Conservation (phyloP, 179 eudicot genomes). For the Heliamphora pulchella region DNA sequence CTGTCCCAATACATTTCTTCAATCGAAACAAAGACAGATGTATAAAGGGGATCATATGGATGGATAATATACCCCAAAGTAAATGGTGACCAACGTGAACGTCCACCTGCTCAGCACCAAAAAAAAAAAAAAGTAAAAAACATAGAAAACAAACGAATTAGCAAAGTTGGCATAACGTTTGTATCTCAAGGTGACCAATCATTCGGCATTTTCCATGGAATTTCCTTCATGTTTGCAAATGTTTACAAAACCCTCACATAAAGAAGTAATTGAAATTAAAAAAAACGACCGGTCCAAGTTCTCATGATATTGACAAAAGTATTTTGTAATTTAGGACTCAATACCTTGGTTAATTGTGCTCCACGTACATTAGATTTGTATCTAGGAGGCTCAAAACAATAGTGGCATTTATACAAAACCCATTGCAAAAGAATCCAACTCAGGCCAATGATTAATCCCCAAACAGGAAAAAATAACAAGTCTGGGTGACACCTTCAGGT, state of each 20-base stretch:
- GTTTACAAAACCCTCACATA: background rate
- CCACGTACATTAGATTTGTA: background rate
- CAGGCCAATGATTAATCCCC: background rate
- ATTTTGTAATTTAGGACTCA: background rate
- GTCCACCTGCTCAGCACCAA: conserved; percentile 72
- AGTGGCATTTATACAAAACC: background rate
- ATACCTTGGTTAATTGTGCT: background rate
- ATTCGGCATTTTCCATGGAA: background rate
- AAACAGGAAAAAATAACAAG: background rate
- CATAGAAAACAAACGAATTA: background rate
- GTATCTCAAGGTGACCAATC: background rate
- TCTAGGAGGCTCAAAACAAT: background rate
- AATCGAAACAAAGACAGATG: background rate
- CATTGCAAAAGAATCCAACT: conserved; percentile 8
- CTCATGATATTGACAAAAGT: background rate
- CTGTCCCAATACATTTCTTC: no score
- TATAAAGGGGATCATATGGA: conserved; percentile 11
- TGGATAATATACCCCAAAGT: conserved; percentile 73
- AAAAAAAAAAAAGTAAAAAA: conserved; percentile 9
- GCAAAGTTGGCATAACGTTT: background rate
- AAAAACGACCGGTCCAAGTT: background rate
- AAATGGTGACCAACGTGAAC: conserved; percentile 61
- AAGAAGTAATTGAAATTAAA: background rate
- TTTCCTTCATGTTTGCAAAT: background rate
- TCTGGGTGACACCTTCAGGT: no score